Conservation (phyloP, 2,329 filamentous ascomycete genomes). For the Fusarium sp. region DNA sequence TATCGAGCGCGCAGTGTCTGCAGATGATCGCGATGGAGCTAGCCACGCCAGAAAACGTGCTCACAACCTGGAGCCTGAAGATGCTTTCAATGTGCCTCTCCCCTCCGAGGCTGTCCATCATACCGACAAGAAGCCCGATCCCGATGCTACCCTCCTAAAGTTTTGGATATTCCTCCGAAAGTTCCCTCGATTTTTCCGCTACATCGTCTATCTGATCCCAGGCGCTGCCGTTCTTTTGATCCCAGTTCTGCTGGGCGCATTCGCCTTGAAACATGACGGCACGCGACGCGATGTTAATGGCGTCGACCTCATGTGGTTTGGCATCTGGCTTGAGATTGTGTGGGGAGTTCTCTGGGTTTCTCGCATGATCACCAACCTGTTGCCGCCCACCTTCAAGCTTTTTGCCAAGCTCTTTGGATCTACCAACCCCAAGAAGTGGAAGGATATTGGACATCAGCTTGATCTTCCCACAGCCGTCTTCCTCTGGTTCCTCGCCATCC, state of each 20-base stretch:
- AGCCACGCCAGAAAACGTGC: constrained; percentile 44
- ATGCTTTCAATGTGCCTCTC: constrained; percentile 55
- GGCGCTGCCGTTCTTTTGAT: constrained; percentile 56
- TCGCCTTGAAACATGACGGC: constrained; percentile 48
- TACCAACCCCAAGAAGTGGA: constrained; percentile 92
- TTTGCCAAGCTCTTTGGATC: constrained; percentile 78
- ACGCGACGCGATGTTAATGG: constrained; percentile 62
- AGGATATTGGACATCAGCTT: constrained; percentile 83
- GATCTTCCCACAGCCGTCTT: constrained; percentile 88
- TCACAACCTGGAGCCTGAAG: constrained; percentile 52
- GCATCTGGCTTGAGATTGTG: constrained; percentile 92
- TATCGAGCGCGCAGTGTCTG: constrained; percentile 57
- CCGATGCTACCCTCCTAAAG: constrained; percentile 50
- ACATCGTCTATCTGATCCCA: constrained; percentile 59
- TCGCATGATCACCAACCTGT: constrained; percentile 61
- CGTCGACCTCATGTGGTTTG: constrained; percentile 87
- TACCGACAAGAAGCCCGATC: constrained; percentile 45
- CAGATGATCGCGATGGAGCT: constrained; percentile 51
- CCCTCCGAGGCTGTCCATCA: constrained; percentile 39
- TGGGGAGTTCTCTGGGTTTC: constrained; percentile 91
- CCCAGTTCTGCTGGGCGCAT: constrained; percentile 56
- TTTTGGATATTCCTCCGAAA: constrained; percentile 58
- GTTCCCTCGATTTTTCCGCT: constrained; percentile 60
- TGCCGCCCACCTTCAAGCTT: constrained; percentile 58
- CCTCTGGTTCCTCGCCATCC: constrained; percentile 88